These are phyloP conservation scores for Paracamarosporium sp. DNA, from an alignment of 2,329 filamentous ascomycete species.

Conservation along the genomic window DNA sequence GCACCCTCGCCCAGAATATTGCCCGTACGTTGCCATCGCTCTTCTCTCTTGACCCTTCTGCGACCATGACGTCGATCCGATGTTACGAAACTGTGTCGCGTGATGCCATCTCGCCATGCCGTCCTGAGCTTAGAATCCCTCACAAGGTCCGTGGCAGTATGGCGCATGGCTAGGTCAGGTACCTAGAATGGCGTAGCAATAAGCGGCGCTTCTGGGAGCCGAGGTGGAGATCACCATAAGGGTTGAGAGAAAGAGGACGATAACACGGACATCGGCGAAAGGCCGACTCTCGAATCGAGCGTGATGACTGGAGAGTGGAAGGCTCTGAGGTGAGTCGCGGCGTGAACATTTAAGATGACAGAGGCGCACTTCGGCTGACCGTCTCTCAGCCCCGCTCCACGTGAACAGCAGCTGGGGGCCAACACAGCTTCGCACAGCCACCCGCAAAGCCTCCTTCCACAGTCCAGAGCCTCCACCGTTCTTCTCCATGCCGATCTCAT, in stretches of 20 bases:
- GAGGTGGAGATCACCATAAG: too few species aligned
- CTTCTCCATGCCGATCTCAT: too few species aligned
- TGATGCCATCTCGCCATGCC: neutral
- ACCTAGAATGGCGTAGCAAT: too few species aligned
- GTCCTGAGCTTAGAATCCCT: neutral
- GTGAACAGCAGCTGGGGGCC: neutral
- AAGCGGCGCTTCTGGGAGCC: too few species aligned
- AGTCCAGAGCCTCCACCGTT: too few species aligned
- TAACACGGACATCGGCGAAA: too few species aligned
- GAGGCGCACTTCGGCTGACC: too few species aligned
- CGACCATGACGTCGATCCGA: neutral
- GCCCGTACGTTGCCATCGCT: slow-evolving; percentile 16
- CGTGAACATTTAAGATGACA: too few species aligned
- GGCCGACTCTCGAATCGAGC: too few species aligned
- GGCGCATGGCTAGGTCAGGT: neutral
- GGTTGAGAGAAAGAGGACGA: too few species aligned
- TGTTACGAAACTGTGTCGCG: slow-evolving; percentile 7
- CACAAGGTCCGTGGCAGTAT: neutral
- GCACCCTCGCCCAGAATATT: slow-evolving; percentile 11
- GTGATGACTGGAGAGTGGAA: too few species aligned
- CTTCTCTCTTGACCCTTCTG: slow-evolving; percentile 4
- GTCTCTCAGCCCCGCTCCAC: neutral
- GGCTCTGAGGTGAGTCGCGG: too few species aligned
- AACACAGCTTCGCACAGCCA: neutral
- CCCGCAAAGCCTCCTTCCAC: neutral